Base-by-base conservation (phyloP, 1,284 basidiomycete genomes). In the Leccinum huronense region DNA sequence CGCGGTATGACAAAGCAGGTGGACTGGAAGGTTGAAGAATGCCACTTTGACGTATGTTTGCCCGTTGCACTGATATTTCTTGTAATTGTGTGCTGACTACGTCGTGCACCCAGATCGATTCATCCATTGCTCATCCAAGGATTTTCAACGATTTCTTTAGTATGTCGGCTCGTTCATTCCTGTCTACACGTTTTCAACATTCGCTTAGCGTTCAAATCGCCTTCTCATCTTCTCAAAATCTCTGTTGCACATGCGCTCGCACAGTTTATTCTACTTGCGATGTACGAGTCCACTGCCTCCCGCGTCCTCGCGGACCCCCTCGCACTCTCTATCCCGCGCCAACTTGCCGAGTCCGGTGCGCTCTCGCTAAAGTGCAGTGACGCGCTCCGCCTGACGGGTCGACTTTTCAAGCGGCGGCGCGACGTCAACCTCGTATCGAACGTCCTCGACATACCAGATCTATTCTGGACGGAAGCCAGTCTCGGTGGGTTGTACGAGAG, bases 391-490 rank as follows among this genome's bases (percentile, higher is more conserved):
- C 83, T 98, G 61, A 98, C 94, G 0, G 94, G 95, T 0, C 82
- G 88, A 27, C 77, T 98, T 58, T 98, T 98, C 84, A 94, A 91
- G 74, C 79, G 98, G 34, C 83, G 95, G 3, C 86, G 94, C 63
- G 95, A 97, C 70, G 90, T 98, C 30, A 97, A 97, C 72, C 80
- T 98, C 5, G 94, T 95, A 8, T 91, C 90, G 34, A 97, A 97
- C 71, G 94, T 98, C n/a, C 66, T 98, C 1, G 94, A 98, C 73
- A 92, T 95, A 3, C 95, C 95, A 0, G 95, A 97, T 73, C 79
- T 98, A 57, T 98, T 98, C 77, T 98, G 95, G 96, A 90, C 88
- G 61, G 95, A 97, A 75, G 95, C 95, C 11, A 94, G 89, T 68
- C 78, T 97, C 71, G 91, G 93, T 72, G 91, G 89, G 57, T 77